Conservation (phyloP, 257 asterid genomes). For the Solanum rostratum region DNA sequence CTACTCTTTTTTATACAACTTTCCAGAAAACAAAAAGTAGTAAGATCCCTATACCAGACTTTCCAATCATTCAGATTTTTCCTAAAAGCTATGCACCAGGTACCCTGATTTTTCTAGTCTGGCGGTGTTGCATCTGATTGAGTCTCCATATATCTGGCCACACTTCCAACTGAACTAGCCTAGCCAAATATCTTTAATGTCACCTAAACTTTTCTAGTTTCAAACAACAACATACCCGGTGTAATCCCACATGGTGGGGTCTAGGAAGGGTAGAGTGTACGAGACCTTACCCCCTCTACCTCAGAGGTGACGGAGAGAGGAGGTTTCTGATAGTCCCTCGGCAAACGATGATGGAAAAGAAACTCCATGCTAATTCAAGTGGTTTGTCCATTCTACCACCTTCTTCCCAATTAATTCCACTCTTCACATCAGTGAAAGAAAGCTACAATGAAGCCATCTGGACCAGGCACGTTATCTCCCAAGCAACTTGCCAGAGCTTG, state of each 20-base stretch:
- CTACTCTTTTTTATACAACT: not conserved
- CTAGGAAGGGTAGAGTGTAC: too few relatives aligned
- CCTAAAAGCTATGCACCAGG: not conserved
- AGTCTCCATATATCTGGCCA: not conserved
- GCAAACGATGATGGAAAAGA: not conserved
- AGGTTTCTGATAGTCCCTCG: too few relatives aligned
- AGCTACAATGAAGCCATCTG: not conserved
- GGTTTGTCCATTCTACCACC: not conserved
- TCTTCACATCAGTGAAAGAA: not conserved
- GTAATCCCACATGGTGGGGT: too few relatives aligned
- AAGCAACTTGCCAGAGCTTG: not conserved
- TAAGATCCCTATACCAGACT: not conserved
- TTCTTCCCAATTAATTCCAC: not conserved
- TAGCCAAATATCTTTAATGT: not conserved
- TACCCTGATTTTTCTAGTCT: not conserved
- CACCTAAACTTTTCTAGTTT: not conserved
- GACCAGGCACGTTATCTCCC: not conserved
- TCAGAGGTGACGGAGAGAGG: too few relatives aligned
- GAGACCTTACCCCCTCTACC: too few relatives aligned
- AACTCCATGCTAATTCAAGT: not conserved
- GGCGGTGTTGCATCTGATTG: not conserved
- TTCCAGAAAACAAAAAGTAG: not conserved
- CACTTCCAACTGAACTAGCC: not conserved
- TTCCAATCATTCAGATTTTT: not conserved
- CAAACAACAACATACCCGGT: not conserved